Evolutionary conservation across 768 basidiomycete genomes (phyloP).

Genomic region (Russula sp.): DNA sequence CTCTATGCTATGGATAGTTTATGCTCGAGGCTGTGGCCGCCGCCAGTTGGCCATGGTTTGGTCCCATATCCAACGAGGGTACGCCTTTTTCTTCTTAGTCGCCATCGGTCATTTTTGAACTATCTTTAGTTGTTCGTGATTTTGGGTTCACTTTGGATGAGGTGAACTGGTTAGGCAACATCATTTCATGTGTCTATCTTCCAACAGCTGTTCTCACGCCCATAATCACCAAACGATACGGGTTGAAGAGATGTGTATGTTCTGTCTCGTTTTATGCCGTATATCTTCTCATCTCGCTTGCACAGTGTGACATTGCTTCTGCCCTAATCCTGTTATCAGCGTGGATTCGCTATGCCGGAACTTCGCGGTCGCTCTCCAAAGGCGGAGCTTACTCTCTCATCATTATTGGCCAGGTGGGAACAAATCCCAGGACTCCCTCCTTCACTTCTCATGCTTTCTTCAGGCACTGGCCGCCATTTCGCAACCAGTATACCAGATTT

Average conservation of each 20-base stretch:
- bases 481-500: constrained; percentile 71
- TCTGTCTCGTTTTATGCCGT: background rate
- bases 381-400: constrained; percentile 60
- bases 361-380: constrained; percentile 50
- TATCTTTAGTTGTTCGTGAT: constrained; percentile 49
- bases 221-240: constrained; percentile 52
- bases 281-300: background rate
- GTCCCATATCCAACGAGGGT: constrained; percentile 75
- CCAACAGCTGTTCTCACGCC: constrained; percentile 62
- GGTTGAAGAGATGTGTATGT: constrained; percentile 62
- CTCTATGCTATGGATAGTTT: constrained; percentile 41
- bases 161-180: constrained; percentile 81
- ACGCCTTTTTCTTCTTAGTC: constrained; percentile 22
- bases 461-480: constrained; percentile 64
- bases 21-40: constrained; percentile 58
- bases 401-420: constrained; percentile 63
- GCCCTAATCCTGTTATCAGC: constrained; percentile 54
- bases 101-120: background rate
- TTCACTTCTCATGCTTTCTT: background rate
- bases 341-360: constrained; percentile 79
- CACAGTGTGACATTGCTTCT: constrained; percentile 63
- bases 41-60: constrained; percentile 78
- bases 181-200: constrained; percentile 59
- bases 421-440: background rate
- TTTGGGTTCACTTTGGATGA: constrained; percentile 67